Conservation (phyloP, 2,329 filamentous ascomycete genomes). For the Leptographium galeiforme region DNA sequence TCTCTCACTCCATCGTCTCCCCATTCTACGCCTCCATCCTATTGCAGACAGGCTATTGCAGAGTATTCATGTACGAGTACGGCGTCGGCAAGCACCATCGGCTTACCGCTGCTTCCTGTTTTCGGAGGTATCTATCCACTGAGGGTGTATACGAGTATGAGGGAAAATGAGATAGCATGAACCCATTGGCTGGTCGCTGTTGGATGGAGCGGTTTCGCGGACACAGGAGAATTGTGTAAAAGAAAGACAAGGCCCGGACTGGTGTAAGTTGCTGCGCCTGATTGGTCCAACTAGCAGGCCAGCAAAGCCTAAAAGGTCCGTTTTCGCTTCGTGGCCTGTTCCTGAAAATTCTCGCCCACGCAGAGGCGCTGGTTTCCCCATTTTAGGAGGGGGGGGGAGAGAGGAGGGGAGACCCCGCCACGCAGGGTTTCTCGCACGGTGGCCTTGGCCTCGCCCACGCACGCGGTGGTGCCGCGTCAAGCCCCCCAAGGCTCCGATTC, state of each 20-base stretch:
- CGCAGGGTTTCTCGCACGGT: background rate
- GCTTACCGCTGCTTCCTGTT: background rate
- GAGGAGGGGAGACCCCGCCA: background rate
- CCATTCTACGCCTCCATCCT: background rate
- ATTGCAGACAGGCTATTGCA: background rate
- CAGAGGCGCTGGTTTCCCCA: background rate
- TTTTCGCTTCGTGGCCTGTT: constrained; percentile 1
- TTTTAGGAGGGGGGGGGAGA: background rate
- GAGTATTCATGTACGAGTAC: background rate
- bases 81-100: too few species aligned
- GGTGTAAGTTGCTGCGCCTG: background rate
- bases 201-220: background rate
- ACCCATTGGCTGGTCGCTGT: background rate
- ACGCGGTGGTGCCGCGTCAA: background rate
- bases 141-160: too few species aligned
- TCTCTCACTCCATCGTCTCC: background rate
- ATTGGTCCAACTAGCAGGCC: background rate
- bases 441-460: background rate
- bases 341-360: background rate
- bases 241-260: background rate
- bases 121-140: background rate
- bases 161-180: background rate
- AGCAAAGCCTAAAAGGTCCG: background rate
- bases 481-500: background rate
- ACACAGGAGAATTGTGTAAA: constrained; percentile 1